Evolutionary conservation across 2,329 filamentous ascomycete species (phyloP).

Genomic region (Taxawa tesnikishii): DNA sequence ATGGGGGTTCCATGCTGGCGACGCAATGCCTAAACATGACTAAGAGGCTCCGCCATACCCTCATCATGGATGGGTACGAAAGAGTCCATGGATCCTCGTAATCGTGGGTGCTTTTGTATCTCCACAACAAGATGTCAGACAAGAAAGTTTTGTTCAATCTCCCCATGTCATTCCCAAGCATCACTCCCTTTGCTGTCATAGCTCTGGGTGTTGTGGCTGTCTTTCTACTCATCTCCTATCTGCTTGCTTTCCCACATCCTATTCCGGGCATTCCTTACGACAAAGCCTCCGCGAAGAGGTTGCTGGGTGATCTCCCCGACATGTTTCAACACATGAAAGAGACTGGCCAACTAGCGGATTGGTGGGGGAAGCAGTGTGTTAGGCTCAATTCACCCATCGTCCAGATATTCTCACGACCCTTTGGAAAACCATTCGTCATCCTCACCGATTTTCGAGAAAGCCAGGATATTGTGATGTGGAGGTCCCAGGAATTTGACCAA

Average conservation of each 20-base stretch:
- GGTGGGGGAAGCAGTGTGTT: constrained; percentile 7
- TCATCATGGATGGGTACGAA: too few relatives aligned
- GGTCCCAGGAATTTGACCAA: constrained; percentile 33
- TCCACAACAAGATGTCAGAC: too few relatives aligned
- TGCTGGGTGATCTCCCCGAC: constrained; percentile 33
- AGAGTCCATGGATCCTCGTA: too few relatives aligned
- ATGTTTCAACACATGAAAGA: constrained; percentile 24
- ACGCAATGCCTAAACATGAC: too few relatives aligned
- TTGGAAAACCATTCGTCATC: constrained; percentile 30
- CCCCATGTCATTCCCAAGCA: too few relatives aligned
- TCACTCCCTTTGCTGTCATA: too few relatives aligned
- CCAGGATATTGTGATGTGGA: constrained; percentile 33
- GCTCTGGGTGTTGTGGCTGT: too few relatives aligned
- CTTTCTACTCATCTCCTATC: too few relatives aligned
- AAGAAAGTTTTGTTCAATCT: too few relatives aligned
- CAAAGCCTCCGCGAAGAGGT: constrained; percentile 16
- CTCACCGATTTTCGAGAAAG: constrained; percentile 30
- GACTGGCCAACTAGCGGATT: constrained; percentile 14
- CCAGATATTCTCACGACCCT: constrained; percentile 36
- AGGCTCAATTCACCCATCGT: constrained; percentile 27
- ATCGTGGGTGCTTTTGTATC: too few relatives aligned
- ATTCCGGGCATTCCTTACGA: constrained; percentile 37
- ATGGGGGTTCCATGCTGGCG: too few relatives aligned
- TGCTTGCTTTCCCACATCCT: constrained; percentile 29
- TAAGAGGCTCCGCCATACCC: too few relatives aligned